Base-by-base conservation (phyloP, 108 stramenopile species). In the Fragilariopsis cylindrus region DNA sequence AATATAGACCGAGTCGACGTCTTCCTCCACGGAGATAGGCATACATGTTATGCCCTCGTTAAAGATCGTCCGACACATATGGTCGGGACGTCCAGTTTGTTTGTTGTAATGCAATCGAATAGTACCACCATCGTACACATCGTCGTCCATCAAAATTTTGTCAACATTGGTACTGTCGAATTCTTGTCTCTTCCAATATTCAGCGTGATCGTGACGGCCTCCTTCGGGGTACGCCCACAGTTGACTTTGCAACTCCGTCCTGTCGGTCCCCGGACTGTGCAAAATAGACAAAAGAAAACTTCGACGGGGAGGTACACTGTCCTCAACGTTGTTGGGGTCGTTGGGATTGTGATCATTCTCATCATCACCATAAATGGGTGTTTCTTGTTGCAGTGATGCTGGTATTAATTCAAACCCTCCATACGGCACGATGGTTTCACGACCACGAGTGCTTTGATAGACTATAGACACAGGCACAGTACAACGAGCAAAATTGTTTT, bases 161-260 rank as follows among this genome's bases (percentile, higher is more conserved):
- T 58, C 46, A 15, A 74, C 49, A 30, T 39, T 15, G 21, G 49
- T 44, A 52, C 48, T n/a, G 30, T 49, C 60, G 0, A 50, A 47
- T 44, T n/a, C 12, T 11, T 48, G 16, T 7, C 18, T 7, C n/a
- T 39, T 50, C 49, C 15, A 7, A 8, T 39, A 50, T 5, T 48
- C 21, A 5, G 48, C 13, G 3, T 19, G 47, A 18, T 74, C 48
- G 62, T 40, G 11, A 4, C n/a, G 43, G 3, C 62, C 64, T 13
- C 73, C 73, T 50, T 74, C 73, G 15, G 73, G 64, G 40, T 55
- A 41, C 4, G 42, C 41, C 73, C 62, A 74, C 5, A 74, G 52
- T 40, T 65, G 48, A 43, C 73, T 74, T 50, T 16, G 39, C 16
- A 40, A 3, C 44, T 60, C 57, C 16, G 60, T 60, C 7, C 9